phyloP scores from a whole-genome alignment of 148 eudicot genomes.

The Rheum nobile region DNA sequence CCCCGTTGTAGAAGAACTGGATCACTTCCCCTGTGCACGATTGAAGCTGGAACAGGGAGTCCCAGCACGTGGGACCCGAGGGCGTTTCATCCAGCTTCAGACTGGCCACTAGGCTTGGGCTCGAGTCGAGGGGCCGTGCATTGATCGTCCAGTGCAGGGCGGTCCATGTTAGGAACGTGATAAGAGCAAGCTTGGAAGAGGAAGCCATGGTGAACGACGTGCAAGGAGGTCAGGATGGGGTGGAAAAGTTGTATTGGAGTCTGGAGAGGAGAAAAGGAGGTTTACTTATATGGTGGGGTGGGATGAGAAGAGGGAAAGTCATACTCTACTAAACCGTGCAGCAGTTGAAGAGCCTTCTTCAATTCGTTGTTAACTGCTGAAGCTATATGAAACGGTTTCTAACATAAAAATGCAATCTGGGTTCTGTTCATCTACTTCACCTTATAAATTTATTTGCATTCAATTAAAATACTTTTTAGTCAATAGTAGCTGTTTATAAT shows the following conservation, averaged over 20 bases:
- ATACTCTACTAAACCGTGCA: background rate
- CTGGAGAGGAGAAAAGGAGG: background rate
- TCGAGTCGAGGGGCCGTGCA: background rate
- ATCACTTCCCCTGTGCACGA: conserved; percentile 54
- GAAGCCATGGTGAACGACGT: background rate
- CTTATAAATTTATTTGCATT: background rate
- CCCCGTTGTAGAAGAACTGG: conserved; percentile 54
- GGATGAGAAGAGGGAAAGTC: background rate
- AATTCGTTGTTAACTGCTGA: too few species aligned
- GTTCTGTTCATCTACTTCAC: background rate
- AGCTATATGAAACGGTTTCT: background rate
- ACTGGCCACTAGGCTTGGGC: background rate
- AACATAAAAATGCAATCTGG: background rate
- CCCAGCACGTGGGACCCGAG: conserved; percentile 34
- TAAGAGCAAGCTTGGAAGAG: background rate
- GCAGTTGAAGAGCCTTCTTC: background rate
- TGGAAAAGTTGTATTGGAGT: background rate
- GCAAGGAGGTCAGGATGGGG: background rate
- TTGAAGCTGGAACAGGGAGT: conserved; percentile 39
- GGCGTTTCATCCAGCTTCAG: conserved; percentile 17
- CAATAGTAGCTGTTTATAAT: too few species aligned
- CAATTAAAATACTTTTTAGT: too few species aligned
- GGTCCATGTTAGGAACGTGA: background rate
- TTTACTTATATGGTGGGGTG: background rate
- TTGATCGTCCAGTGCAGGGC: background rate